A percentile compares a stretch with the other conserved stretches of the same genome.
phyloP scores from a whole-genome alignment of 2,329 filamentous ascomycete species.

The Cladorrhinum sp. region DNA sequence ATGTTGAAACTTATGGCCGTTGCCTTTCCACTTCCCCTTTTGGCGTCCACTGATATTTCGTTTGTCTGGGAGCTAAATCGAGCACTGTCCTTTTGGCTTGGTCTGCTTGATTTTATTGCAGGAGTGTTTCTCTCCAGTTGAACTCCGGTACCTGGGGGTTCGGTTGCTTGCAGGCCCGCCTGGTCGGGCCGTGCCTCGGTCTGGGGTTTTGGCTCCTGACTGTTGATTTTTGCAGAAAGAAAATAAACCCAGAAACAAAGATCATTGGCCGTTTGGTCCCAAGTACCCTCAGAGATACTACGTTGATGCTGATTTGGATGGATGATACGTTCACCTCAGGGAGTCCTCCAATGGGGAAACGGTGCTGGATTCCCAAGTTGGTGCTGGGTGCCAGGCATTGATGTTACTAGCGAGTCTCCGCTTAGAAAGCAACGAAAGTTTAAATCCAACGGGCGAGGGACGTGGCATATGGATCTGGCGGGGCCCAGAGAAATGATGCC shows the following conservation, averaged over 20 bases:
- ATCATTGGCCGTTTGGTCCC: not conserved
- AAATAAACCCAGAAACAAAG: constrained; percentile 2
- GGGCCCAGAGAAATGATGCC: not conserved
- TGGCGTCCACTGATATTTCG: constrained; percentile 1
- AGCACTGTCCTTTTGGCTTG: not conserved
- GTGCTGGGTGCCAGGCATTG: not conserved
- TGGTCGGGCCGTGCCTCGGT: constrained; percentile 16
- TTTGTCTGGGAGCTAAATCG: constrained; percentile 4
- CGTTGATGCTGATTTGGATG: too few relatives aligned
- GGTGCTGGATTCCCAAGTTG: not conserved
- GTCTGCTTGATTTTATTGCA: constrained; percentile 4
- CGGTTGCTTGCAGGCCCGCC: constrained; percentile 21
- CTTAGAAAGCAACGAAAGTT: constrained; percentile 20
- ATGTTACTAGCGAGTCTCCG: constrained; percentile 12
- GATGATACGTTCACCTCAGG: not conserved
- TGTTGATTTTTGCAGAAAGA: not conserved
- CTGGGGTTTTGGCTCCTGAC: not conserved
- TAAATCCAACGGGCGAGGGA: constrained; percentile 18
- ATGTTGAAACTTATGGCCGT: constrained; percentile 2
- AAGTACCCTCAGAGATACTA: not conserved
- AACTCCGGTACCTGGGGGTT: constrained; percentile 1
- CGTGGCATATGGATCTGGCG: not conserved
- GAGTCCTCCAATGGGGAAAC: not conserved
- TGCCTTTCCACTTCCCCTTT: not conserved
- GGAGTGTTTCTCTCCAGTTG: constrained; percentile 1